Evolutionary conservation across 129 eudicot species (phyloP).

Genomic region (Ambrosia trifida): DNA sequence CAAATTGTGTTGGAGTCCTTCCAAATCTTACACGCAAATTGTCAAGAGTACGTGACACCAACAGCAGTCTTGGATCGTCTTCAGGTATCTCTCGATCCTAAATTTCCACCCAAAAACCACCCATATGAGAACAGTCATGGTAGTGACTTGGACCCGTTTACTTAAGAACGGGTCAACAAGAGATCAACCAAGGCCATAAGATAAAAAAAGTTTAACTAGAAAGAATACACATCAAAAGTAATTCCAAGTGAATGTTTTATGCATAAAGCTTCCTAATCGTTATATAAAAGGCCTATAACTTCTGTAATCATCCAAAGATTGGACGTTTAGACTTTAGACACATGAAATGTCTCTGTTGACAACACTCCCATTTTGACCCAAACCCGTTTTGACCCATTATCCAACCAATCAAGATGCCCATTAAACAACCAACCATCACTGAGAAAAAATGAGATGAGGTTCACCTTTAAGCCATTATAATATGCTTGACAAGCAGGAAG

Average conservation of each 20-base stretch:
- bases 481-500: conserved; percentile 84
- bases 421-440: conserved; percentile 6
- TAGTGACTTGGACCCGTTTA: not conserved
- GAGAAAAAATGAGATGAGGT: conserved; percentile 10
- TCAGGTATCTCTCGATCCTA: conserved; percentile 82
- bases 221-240: not conserved
- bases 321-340: not conserved
- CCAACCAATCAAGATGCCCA: not conserved
- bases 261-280: not conserved
- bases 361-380: not conserved
- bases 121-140: not conserved
- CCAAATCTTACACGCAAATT: conserved; percentile 50
- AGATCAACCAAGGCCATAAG: not conserved
- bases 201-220: not conserved
- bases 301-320: not conserved
- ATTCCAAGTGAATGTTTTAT: not conserved
- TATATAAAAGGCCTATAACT: not conserved
- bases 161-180: not conserved
- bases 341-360: too few relatives aligned
- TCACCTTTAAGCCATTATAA: conserved; percentile 74
- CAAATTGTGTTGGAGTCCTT: conserved; percentile 37
- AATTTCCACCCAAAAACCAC: not conserved
- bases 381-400: not conserved
- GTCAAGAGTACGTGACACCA: conserved; percentile 46
- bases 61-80: conserved; percentile 71